Percentiles rank a stretch among this genome's conserved stretches.
phyloP scores from a whole-genome alignment of 2,329 filamentous ascomycete species.

The Gnomoniopsis sp. region DNA sequence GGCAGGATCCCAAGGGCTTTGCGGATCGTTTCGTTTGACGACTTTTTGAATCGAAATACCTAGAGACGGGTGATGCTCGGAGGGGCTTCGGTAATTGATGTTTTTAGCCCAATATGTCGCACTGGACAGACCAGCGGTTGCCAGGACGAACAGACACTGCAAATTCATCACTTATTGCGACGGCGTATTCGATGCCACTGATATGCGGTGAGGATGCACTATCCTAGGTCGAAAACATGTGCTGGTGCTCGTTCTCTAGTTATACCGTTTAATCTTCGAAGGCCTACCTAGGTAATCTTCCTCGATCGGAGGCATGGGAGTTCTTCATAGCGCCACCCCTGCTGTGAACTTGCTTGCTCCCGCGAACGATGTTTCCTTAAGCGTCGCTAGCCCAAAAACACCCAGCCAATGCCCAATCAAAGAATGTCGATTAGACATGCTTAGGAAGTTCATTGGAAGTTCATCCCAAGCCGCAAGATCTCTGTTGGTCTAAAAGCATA shows the following conservation, averaged over 20 bases:
- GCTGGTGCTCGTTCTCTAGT: too few relatives aligned
- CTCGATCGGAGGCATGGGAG: neutral
- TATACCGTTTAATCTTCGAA: too few relatives aligned
- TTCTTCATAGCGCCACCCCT: neutral
- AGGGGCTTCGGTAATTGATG: constrained; percentile 60
- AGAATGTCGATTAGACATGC: neutral
- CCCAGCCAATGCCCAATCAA: neutral
- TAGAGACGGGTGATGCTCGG: constrained; percentile 54
- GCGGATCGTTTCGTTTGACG: constrained; percentile 47
- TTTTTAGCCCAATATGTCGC: constrained; percentile 31
- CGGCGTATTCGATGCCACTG: neutral
- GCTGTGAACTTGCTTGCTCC: neutral
- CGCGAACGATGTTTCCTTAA: neutral
- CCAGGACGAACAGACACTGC: neutral
- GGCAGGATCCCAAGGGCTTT: constrained; percentile 40
- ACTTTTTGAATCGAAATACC: constrained; percentile 57
- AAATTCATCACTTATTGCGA: neutral
- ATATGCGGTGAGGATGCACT: neutral
- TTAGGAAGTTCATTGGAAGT: neutral
- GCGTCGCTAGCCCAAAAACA: neutral
- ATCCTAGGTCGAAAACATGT: too few relatives aligned
- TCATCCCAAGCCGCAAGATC: neutral
- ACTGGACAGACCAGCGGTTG: neutral
- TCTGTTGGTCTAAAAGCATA: neutral
- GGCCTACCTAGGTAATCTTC: neutral